Conservation (phyloP, 306 rosid species). For the Fragaria nilgerrensis region DNA sequence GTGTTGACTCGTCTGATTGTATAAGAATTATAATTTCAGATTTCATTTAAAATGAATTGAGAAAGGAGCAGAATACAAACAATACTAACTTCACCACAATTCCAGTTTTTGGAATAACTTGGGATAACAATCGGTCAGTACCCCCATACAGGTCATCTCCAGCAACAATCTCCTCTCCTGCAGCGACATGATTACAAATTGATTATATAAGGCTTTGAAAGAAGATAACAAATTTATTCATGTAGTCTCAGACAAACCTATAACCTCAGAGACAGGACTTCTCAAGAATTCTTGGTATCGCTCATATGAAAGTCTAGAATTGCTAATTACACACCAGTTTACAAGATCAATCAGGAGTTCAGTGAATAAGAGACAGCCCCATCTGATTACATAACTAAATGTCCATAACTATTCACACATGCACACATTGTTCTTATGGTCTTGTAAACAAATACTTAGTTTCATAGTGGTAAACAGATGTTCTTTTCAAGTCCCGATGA, state of each 20-base stretch:
- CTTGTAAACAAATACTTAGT: neutral
- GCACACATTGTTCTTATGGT: neutral
- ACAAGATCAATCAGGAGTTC: neutral
- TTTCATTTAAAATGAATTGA: conserved; percentile 20
- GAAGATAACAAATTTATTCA: conserved; percentile 8
- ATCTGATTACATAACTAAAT: neutral
- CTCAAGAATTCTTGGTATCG: neutral
- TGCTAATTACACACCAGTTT: neutral
- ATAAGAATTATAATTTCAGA: conserved; percentile 26
- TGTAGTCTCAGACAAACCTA: neutral
- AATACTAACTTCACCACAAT: conserved; percentile 77
- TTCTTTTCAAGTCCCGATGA: neutral
- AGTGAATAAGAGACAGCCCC: too few species aligned
- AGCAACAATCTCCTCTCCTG: conserved; percentile 92
- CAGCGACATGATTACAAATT: conserved; percentile 20
- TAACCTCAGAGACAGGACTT: neutral
- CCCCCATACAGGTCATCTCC: conserved; percentile 93
- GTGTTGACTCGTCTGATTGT: conserved; percentile 77
- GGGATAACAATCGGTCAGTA: conserved; percentile 73
- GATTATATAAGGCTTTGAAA: conserved; percentile 20
- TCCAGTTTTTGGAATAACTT: conserved; percentile 73
- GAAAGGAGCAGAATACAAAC: conserved; percentile 22
- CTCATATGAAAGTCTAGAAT: neutral
- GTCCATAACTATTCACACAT: neutral
- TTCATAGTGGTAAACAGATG: neutral